Conservation (phyloP, 2,329 filamentous ascomycete species). For the Alternaria brassicicola region DNA sequence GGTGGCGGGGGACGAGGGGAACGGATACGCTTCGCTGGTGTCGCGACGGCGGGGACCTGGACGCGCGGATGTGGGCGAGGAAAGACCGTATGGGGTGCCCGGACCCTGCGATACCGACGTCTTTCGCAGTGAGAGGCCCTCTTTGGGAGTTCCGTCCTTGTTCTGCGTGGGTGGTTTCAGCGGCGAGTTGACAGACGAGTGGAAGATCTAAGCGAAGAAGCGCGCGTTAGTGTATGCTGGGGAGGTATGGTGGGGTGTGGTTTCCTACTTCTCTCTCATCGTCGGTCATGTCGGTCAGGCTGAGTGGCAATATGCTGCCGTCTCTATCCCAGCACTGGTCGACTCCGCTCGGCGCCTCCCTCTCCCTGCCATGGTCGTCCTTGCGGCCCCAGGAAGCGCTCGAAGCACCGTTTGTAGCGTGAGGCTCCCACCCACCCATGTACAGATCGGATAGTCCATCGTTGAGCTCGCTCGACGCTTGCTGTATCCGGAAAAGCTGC, state of each 20-base stretch:
- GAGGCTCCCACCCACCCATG: constrained; percentile 79
- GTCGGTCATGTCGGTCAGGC: constrained; percentile 72
- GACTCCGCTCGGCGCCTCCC: constrained; percentile 77
- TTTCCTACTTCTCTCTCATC: constrained; percentile 67
- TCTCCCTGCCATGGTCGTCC: constrained; percentile 71
- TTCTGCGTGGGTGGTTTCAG: constrained; percentile 81
- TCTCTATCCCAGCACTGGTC: constrained; percentile 88
- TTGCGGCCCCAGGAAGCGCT: constrained; percentile 74
- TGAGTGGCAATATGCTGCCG: constrained; percentile 73
- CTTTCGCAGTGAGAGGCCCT: constrained; percentile 72
- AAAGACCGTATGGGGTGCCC: constrained; percentile 68
- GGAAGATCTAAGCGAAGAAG: constrained; percentile 68
- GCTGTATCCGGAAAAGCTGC: constrained; percentile 69
- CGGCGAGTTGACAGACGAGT: constrained; percentile 88
- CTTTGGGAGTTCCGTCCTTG: constrained; percentile 66
- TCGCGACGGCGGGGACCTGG: constrained; percentile 82
- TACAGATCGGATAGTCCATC: constrained; percentile 72
- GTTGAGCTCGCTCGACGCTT: constrained; percentile 59
- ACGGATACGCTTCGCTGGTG: constrained; percentile 73
- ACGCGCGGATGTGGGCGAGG: constrained; percentile 75
- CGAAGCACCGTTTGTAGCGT: constrained; percentile 67
- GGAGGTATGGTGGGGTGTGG: not conserved
- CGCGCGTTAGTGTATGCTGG: constrained; percentile 18
- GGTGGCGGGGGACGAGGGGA: constrained; percentile 65
- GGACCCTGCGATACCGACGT: constrained; percentile 77